phyloP scores from a whole-genome alignment of 768 basidiomycete species.

The Boletus fagicola region DNA sequence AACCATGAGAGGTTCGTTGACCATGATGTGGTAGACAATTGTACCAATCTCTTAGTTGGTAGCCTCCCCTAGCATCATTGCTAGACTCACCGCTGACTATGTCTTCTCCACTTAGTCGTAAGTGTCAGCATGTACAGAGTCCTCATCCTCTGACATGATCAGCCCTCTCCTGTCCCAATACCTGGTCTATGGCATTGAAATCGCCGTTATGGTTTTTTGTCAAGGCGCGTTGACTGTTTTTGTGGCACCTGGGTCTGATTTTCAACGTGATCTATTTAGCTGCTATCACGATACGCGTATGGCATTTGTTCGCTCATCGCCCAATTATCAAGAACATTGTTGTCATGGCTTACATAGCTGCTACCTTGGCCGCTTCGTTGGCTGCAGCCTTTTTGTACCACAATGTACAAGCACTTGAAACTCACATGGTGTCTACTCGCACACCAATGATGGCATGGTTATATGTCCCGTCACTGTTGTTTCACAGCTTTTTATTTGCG shows the following conservation, averaged over 20 bases:
- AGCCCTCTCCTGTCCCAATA: neutral
- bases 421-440: neutral
- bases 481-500: slow-evolving; percentile 17
- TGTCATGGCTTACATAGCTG: neutral
- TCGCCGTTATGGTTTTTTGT: slow-evolving; percentile 7
- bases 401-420: neutral
- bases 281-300: slow-evolving; percentile 17
- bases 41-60: slow-evolving; percentile 1
- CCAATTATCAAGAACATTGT: slow-evolving; percentile 1
- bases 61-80: neutral
- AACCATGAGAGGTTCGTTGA: neutral
- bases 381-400: neutral
- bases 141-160: neutral
- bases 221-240: slow-evolving; percentile 12
- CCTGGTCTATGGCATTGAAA: neutral
- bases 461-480: slow-evolving; percentile 13
- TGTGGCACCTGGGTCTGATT: neutral
- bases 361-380: neutral
- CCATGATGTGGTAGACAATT: neutral
- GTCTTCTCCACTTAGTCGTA: slow-evolving; percentile 4
- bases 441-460: neutral
- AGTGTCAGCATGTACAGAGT: neutral
- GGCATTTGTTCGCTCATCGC: slow-evolving; percentile 17
- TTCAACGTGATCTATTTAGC: slow-evolving; percentile 1
- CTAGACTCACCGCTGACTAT: neutral